Evolutionary conservation across 2,329 filamentous ascomycete genomes (phyloP), one percentile per base, ranked within the genome.

Genomic region (Cercospora canescens): DNA sequence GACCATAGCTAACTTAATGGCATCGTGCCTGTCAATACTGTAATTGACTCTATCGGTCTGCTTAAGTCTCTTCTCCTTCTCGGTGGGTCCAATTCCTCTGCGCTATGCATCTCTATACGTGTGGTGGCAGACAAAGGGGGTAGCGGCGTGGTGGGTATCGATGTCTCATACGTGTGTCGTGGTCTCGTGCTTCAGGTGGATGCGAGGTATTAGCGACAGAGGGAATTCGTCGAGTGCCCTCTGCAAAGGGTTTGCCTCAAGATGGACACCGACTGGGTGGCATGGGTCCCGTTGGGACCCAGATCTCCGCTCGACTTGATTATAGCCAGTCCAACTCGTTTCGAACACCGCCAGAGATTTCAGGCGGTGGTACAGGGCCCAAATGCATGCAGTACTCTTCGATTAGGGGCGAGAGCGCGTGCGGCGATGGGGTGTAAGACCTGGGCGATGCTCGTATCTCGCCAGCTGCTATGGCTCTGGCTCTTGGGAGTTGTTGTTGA

Each of bases 121-220:
- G 60, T 39, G 60, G 60, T 39, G 60, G 60, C 60, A 62, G 60
- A 62, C 60, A 56, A 62, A 56, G 37, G 60, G 60, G 48, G 48
- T 62, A n/a, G 60, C 50, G 60, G 60, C 60, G 48, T 55, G 60
- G 37, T 35, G 55, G 55, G 34, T 59, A 64, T 59, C 55, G 55
- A 60, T 54, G 55, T 58, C 39, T 60, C 55, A 35, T 64, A 45
- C 56, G 57, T 55, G 56, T 39, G 56, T 64, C 56, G 60, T 62
- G 60, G 34, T 55, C 45, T 62, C 60, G 48, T 62, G 48, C 60
- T 62, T 54, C 34, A 24, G 48, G 60, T 55, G 18, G 32, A 37
- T 62, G 60, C 34, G 60, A 37, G 28, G 48, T 32, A 39, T 24
- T 28, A 32, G 24, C 48, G 60, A 32, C 28, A 50, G 21, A 24